phyloP scores from a whole-genome alignment of 2,329 filamentous ascomycete genomes.

The Cucurbitaria berberidis region DNA sequence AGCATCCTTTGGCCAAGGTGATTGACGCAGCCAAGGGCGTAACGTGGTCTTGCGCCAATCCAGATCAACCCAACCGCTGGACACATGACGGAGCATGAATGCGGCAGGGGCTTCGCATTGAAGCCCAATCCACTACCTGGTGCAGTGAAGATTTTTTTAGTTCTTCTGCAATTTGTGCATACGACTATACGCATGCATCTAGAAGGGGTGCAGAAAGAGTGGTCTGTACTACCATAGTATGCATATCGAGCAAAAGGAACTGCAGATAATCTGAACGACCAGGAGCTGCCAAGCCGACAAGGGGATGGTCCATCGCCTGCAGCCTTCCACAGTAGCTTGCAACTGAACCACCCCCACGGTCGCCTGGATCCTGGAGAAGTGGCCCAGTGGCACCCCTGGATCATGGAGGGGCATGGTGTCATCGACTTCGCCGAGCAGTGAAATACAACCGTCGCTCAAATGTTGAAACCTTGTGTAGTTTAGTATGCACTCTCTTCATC shows the following conservation, averaged over 20 bases:
- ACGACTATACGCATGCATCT: neutral
- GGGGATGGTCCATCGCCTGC: neutral
- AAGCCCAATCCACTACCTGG: conserved; percentile 4
- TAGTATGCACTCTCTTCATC: conserved; percentile 1
- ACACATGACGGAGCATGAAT: conserved; percentile 35
- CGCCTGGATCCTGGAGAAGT: conserved; percentile 5
- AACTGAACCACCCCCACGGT: conserved; percentile 6
- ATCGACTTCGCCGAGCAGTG: neutral
- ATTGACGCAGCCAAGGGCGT: conserved; percentile 18
- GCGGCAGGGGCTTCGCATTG: conserved; percentile 22
- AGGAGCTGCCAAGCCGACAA: neutral
- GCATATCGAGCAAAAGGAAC: neutral
- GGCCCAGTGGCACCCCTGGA: neutral
- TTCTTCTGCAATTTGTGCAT: neutral
- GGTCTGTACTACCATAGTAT: neutral
- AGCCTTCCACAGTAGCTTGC: neutral
- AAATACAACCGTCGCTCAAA: neutral
- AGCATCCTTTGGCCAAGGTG: conserved; percentile 10
- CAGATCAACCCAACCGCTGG: conserved; percentile 2
- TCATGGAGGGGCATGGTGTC: conserved; percentile 2
- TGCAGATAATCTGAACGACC: neutral
- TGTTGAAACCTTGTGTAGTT: neutral
- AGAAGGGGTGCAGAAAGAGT: neutral
- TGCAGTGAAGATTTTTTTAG: neutral
- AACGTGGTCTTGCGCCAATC: conserved; percentile 6